These are phyloP conservation scores for Dorcoceras hygrometricum DNA, from an alignment of 257 asterid species.

Conservation along the genomic window DNA sequence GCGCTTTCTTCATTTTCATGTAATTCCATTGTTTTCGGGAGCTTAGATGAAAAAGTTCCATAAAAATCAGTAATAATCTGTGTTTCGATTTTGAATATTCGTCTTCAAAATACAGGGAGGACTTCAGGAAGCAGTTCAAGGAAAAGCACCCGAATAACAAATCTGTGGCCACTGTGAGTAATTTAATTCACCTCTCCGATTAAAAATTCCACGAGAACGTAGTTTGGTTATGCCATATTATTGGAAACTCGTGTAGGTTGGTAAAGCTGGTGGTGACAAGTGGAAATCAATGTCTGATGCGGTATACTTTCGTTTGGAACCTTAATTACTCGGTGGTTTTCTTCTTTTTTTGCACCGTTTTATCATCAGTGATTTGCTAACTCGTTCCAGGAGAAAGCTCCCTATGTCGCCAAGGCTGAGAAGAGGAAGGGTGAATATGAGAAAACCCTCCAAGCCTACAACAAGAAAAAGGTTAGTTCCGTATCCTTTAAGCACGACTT, in stretches of 20 bases:
- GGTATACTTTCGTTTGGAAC: slow-evolving; percentile 29
- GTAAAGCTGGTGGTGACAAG: slow-evolving; percentile 87
- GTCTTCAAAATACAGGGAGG: slow-evolving; percentile 51
- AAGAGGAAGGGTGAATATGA: slow-evolving; percentile 75
- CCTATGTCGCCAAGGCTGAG: slow-evolving; percentile 65
- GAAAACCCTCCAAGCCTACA: slow-evolving; percentile 63
- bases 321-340: neutral
- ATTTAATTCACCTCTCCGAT: neutral
- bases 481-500: neutral
- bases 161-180: slow-evolving; percentile 73
- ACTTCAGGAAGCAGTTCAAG: slow-evolving; percentile 65
- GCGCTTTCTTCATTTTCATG: slow-evolving; percentile 96
- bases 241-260: slow-evolving; percentile 41
- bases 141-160: slow-evolving; percentile 82
- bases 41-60: neutral
- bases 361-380: neutral
- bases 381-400: slow-evolving; percentile 67
- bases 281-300: slow-evolving; percentile 75
- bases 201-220: neutral
- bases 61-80: neutral
- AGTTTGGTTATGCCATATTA: neutral
- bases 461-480: slow-evolving; percentile 43
- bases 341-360: neutral
- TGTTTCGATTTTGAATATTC: neutral
- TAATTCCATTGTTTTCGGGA: slow-evolving; percentile 17